phyloP scores from a whole-genome alignment of 2,329 filamentous ascomycete genomes.

The Alternaria alternata region DNA sequence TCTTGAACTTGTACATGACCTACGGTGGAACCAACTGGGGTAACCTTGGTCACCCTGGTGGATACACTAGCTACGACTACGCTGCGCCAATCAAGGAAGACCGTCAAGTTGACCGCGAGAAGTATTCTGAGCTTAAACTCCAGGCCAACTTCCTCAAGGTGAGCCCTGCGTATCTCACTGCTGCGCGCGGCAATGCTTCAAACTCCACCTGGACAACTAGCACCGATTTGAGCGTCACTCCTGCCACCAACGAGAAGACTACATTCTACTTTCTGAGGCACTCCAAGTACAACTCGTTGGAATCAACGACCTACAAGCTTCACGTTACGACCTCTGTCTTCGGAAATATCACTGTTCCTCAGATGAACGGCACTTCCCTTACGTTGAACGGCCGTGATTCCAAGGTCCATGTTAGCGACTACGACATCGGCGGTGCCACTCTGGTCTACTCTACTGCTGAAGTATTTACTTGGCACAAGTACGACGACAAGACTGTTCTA shows the following conservation, averaged over 20 bases:
- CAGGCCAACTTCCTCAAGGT: conserved; percentile 77
- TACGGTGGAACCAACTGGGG: conserved; percentile 87
- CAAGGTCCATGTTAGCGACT: conserved; percentile 72
- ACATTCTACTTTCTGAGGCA: conserved; percentile 74
- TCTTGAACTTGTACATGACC: conserved; percentile 80
- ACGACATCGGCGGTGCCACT: conserved; percentile 66
- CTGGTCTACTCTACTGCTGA: conserved; percentile 75
- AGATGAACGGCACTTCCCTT: conserved; percentile 62
- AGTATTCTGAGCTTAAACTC: conserved; percentile 81
- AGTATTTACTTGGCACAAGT: conserved; percentile 72
- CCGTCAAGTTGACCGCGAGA: conserved; percentile 72
- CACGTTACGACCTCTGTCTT: conserved; percentile 68
- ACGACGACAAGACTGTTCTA: conserved; percentile 65
- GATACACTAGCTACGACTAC: conserved; percentile 66
- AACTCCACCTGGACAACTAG: conserved; percentile 50
- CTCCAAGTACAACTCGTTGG: conserved; percentile 67
- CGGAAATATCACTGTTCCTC: conserved; percentile 64
- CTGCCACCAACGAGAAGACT: conserved; percentile 63
- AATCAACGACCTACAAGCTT: conserved; percentile 68
- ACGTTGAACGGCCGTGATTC: conserved; percentile 70
- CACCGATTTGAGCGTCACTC: conserved; percentile 66
- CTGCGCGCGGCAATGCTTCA: conserved; percentile 40
- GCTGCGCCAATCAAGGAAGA: conserved; percentile 73
- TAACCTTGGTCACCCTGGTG: conserved; percentile 67
- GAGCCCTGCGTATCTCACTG: conserved; percentile 73